Evolutionary conservation across 352 stramenopile genomes (phyloP), one percentile per base, ranked within the genome.

Genomic region (Blastocystis sp.): DNA sequence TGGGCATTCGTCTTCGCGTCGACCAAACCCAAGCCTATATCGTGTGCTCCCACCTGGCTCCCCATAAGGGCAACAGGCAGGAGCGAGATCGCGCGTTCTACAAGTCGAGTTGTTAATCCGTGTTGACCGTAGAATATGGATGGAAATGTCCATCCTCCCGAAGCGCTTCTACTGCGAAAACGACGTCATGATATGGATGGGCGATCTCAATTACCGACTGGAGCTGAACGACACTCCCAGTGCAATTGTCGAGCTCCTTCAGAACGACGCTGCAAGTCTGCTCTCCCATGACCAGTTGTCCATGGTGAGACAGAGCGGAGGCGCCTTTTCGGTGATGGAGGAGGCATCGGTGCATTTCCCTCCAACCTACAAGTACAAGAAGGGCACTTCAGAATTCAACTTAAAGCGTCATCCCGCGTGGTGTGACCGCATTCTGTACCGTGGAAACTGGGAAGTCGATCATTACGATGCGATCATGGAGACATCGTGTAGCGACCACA

Each of bases 311-410:
- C 10, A 62, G 2, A 31, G 21, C 3, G 16, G 66, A 26, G 24
- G 41, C 19, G 74, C 74, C 19, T 85, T 85, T 85, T 33, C 50
- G 3, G 74, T 19, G 2, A 70, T 69, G 12, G 21, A 24, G 21
- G 74, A 85, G 29, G 55, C 12, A 45, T 6, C 16, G 29, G 31
- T 85, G 1, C 31, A 61, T 35, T 85, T 85, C n/a, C 60, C 60
- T 16, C 74, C 74, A 55, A 85, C 74, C 10, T 85, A 85, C 51
- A 85, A 85, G 45, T 85, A 67, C 29, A 16, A 31, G 26, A 85
- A 85, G 31, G 74, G 74, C 1, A 24, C 4, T 1, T 55, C 31
- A 21, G n/a, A 51, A n/a, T 85, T 59, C 33, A 62, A 69, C 39
- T 13, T 2, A 2, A 77, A 59, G 12, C 66, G 66, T 9, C 24